Percentiles rank a stretch among this genome's conserved stretches.
These are phyloP conservation scores for Trapa bicornis DNA, from an alignment of 345 rosid genomes.

Conservation along the genomic window DNA sequence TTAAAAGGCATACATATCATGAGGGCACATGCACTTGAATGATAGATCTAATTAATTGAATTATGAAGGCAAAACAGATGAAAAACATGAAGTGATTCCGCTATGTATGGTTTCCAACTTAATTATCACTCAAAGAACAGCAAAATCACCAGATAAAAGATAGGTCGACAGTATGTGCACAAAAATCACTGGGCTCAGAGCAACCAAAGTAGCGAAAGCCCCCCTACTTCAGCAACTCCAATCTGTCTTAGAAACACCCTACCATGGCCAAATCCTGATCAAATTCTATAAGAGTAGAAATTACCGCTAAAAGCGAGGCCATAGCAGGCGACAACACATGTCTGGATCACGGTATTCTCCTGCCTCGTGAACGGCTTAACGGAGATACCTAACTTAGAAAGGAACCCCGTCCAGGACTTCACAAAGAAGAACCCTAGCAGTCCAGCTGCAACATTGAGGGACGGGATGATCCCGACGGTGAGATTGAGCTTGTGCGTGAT, in stretches of 20 bases:
- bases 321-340: constrained; percentile 89
- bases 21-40: too few species aligned
- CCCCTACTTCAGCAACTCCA: not conserved
- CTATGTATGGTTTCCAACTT: too few species aligned
- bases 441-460: constrained; percentile 82
- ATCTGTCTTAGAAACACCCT: not conserved
- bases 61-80: too few species aligned
- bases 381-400: constrained; percentile 45
- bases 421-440: constrained; percentile 85
- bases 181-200: not conserved
- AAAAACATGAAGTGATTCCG: too few species aligned
- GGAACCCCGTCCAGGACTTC: constrained; percentile 73
- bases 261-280: not conserved
- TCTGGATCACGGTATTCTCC: constrained; percentile 89
- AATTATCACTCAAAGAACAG: too few species aligned
- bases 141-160: too few species aligned
- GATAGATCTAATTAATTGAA: too few species aligned
- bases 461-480: constrained; percentile 85
- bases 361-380: constrained; percentile 69
- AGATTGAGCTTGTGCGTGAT: constrained; percentile 84
- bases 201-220: not conserved
- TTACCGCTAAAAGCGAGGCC: constrained; percentile 86
- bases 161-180: too few species aligned
- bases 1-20: too few species aligned
- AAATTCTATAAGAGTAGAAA: not conserved